Base-by-base conservation (phyloP, 2,329 filamentous ascomycete genomes). In the Chrysoporthe puriensis region DNA sequence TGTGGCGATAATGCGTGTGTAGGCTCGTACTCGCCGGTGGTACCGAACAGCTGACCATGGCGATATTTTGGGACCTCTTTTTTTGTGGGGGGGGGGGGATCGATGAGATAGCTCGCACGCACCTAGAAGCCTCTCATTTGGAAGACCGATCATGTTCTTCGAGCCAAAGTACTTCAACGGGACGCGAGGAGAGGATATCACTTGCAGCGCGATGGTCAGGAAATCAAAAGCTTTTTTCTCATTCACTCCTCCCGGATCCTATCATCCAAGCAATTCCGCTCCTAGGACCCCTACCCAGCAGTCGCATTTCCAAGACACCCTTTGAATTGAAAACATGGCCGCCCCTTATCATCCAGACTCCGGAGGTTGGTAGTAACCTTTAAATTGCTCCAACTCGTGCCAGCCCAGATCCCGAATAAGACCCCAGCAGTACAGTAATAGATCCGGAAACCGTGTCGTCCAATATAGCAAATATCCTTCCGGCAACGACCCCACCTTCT, bases 391-490 rank as follows among this genome's bases (percentile, higher is more conserved):
- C 71, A 86, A 83, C 0, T 81, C 80, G 67, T 90, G 83, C 79
- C 94, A 85, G 1, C 82, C 84, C 69, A 92, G 82, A 62, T 90
- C 86, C 70, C 87, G 85, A 32, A 96, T 85, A 21, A 94, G 87
- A 73, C 88, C 86, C 81, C 94, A 95, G 75, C 93, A 97, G 64
- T 85, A 85, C 75, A 97, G 89, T 68, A 97, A 76, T 73, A 97
- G 78, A 72, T 86, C 88, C 3, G 94, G 93, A 75, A 97, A 97
- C 67, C 87, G 84, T 8, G 86, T 82, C 0, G 91, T 91, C 92
- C 94, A 97, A 75, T 96, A 97, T 13, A 84, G 84, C 57, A 97
- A 81, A 75, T 97, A 97, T 0, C 92, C 93, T 16, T 93, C 90
- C 0, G 93, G 91, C 68, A 95, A 76, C 9, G 89, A 80, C 0